Evolutionary conservation across 2,329 filamentous ascomycete genomes (phyloP).

Genomic region (Sclerotinia sclerotiorum): DNA sequence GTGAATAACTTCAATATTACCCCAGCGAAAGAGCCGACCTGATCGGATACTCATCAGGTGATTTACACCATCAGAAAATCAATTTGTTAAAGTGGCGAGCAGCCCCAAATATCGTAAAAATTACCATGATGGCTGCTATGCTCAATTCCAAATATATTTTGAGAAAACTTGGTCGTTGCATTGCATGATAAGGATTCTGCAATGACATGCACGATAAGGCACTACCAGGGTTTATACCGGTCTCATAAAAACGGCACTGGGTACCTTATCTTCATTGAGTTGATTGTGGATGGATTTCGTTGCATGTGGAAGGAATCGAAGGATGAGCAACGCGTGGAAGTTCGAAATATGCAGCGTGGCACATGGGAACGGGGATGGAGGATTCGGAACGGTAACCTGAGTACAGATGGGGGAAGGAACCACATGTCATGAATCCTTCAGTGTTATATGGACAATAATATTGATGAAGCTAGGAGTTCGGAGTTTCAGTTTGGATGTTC

Average conservation of each 20-base stretch:
- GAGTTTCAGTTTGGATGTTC: too few relatives aligned
- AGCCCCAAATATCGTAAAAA: not conserved
- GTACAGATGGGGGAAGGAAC: not conserved
- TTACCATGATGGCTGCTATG: not conserved
- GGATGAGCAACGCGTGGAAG: not conserved
- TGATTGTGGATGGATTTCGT: not conserved
- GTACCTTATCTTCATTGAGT: not conserved
- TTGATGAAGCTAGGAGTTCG: not conserved
- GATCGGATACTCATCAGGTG: too few relatives aligned
- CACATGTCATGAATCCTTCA: not conserved
- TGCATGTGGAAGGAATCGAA: not conserved
- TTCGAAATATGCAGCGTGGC: not conserved
- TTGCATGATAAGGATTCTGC: not conserved
- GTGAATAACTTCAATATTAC: slow-evolving; percentile 7
- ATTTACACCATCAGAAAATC: too few relatives aligned
- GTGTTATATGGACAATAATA: not conserved
- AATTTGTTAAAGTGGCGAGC: too few relatives aligned
- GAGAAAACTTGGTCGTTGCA: too few relatives aligned
- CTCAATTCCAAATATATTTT: not conserved
- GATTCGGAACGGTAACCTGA: slow-evolving; percentile 4
- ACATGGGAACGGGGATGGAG: not conserved
- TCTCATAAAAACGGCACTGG: not conserved
- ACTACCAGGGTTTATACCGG: not conserved
- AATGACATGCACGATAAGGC: not conserved
- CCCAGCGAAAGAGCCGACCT: too few relatives aligned